phyloP scores from a whole-genome alignment of 805 yeast genomes.

The Metschnikowia kofuensis region DNA sequence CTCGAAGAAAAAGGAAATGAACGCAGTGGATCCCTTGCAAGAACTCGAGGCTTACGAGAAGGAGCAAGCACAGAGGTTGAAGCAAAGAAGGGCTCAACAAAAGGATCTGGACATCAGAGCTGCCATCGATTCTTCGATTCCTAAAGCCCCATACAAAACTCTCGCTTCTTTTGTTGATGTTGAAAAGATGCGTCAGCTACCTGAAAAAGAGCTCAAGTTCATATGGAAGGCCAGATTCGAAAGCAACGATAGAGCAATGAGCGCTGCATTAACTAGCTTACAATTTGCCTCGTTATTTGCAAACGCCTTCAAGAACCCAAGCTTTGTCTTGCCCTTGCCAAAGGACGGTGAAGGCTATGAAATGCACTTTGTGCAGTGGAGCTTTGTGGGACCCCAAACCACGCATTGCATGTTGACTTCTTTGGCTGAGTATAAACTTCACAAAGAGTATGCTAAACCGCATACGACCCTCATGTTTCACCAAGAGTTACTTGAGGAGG shows the following conservation, averaged over 20 bases:
- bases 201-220: conserved; percentile 63
- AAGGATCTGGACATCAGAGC: conserved; percentile 26
- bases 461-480: conserved; percentile 91
- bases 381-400: conserved; percentile 77
- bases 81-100: conserved; percentile 19
- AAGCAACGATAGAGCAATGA: conserved; percentile 52
- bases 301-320: conserved; percentile 71
- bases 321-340: conserved; percentile 89
- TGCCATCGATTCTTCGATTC: conserved; percentile 34
- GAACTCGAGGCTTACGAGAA: conserved; percentile 59
- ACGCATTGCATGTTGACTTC: conserved; percentile 89
- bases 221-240: conserved; percentile 90
- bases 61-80: conserved; percentile 30
- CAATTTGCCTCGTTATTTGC: conserved; percentile 62
- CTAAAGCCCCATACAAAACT: conserved; percentile 61
- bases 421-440: conserved; percentile 86
- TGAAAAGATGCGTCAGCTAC: conserved; percentile 58
- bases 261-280: conserved; percentile 58
- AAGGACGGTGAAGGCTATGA: conserved; percentile 60
- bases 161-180: conserved; percentile 68
- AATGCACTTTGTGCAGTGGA: conserved; percentile 93
- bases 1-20: conserved; percentile 51
- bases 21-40: conserved; percentile 64
- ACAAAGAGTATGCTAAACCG: conserved; percentile 89
- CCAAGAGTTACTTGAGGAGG: conserved; percentile 61